Evolutionary conservation across 1,139 yeast genomes (phyloP).

Genomic region (Kurtzmaniella quercitrusa): DNA sequence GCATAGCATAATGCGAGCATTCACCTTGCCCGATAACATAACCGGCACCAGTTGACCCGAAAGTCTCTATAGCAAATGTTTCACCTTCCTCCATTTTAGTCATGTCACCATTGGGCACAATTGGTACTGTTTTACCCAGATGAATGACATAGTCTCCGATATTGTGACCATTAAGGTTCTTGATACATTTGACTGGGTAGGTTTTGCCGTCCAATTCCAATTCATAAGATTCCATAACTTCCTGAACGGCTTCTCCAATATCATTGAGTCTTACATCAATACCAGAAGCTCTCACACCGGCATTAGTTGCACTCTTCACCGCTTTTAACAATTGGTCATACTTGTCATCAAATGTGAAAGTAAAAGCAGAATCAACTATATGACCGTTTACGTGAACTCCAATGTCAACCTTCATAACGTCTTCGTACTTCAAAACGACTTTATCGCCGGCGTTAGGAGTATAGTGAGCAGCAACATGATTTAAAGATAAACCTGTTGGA

Average conservation of each 20-base stretch:
- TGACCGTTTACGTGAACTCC: slow-evolving; percentile 98
- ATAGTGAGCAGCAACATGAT: slow-evolving; percentile 96
- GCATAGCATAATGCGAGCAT: slow-evolving; percentile 86
- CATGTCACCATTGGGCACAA: slow-evolving; percentile 86
- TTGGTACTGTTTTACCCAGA: slow-evolving; percentile 95
- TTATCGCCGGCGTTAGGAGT: slow-evolving; percentile 96
- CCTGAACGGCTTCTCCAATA: slow-evolving; percentile 94
- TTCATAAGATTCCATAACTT: slow-evolving; percentile 95
- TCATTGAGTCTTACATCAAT: slow-evolving; percentile 94
- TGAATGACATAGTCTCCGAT: slow-evolving; percentile 82
- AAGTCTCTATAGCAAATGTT: slow-evolving; percentile 95
- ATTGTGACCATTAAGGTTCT: slow-evolving; percentile 92
- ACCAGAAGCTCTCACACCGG: slow-evolving; percentile 92
- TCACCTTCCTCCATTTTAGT: slow-evolving; percentile 99
- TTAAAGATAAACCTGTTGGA: slow-evolving; percentile 93
- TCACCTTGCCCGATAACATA: slow-evolving; percentile 85
- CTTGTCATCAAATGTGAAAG: slow-evolving; percentile 80
- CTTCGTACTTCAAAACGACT: slow-evolving; percentile 72
- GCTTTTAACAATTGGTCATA: slow-evolving; percentile 80
- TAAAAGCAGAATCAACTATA: slow-evolving; percentile 93
- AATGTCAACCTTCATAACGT: slow-evolving; percentile 94
- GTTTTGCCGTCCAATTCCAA: slow-evolving; percentile 84
- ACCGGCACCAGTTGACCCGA: slow-evolving; percentile 95
- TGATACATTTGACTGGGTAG: slow-evolving; percentile 81
- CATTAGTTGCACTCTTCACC: slow-evolving; percentile 87